phyloP scores from a whole-genome alignment of 108 stramenopile genomes.

The Nannochloropsis gaditana region DNA sequence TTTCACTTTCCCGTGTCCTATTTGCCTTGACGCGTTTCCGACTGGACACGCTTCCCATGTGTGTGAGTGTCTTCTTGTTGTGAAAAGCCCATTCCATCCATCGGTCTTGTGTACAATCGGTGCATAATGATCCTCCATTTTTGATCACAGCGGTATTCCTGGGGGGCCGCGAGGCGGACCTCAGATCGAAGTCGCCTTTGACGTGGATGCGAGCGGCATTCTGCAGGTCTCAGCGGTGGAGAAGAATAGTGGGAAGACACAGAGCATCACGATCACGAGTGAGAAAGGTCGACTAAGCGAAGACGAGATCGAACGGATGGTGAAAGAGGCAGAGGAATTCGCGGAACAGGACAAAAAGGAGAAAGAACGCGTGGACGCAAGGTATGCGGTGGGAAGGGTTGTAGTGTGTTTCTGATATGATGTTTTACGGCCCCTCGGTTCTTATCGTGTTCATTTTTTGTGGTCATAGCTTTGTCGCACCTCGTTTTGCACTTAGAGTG shows the following conservation, averaged over 20 bases:
- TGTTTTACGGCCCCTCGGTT: no score
- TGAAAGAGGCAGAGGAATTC: conserved; percentile 79
- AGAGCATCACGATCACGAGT: conserved; percentile 89
- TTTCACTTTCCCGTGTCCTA: neutral
- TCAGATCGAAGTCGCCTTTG: conserved; percentile 92
- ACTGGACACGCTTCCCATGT: no score
- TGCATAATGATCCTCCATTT: neutral
- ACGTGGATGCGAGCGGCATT: conserved; percentile 92
- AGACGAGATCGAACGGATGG: conserved; percentile 92
- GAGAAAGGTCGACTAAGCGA: conserved; percentile 89
- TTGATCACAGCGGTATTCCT: conserved; percentile 63
- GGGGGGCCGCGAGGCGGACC: conserved; percentile 87
- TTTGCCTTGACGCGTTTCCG: no score
- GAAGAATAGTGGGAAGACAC: conserved; percentile 83
- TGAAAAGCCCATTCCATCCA: no score
- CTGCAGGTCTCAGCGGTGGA: conserved; percentile 78
- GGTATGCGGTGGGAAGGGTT: neutral
- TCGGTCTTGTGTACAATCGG: no score
- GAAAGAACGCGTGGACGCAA: conserved; percentile 15
- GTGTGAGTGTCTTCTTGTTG: no score
- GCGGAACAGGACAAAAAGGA: conserved; percentile 70
- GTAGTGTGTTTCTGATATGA: neutral
- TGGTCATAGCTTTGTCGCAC: neutral
- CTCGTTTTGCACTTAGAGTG: neutral
- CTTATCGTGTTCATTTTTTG: neutral